Base-by-base conservation (phyloP, 305 asterid genomes). In the Fraxinus dipetala region DNA sequence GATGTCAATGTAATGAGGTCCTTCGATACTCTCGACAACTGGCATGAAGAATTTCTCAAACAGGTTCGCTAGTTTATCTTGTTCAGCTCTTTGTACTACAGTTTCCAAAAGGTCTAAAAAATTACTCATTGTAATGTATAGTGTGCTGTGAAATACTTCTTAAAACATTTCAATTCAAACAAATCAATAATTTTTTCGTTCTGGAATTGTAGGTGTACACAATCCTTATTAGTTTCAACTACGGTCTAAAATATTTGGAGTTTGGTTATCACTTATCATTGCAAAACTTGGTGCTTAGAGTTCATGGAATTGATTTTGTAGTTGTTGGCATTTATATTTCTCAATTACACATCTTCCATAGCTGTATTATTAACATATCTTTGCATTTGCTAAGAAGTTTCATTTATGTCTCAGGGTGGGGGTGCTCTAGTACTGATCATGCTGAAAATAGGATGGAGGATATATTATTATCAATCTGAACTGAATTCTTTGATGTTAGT, bases 31-130 rank as follows among this genome's bases (percentile, higher is more conserved):
- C 98, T 96, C 82, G 98, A 93, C 86, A 94, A 93, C 87, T 96
- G 99, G 99, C 98, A 96, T 63, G 98, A 96, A 88, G 99, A 96
- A 84, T 96, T 96, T 90, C 98, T 96, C 85, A 96, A 93, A 86
- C 99, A 96, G 99, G 99, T 96, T 81, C 48, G 88, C 73, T 26
- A 65, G 6, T 26, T 65, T 65, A 24, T 63, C 32, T 24, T 63
- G 72, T 65, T 65, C 31, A 65, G 73, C 28, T 65, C 73, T 28
- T 67, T 67, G 9, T 67, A 30, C 36, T 67, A 11, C 11, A 67
- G 74, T 63, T 22, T 10, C 22, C 9, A n/a, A n/a, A n/a, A 16
- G 63, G 24, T 51, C 59, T n/a, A 51, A 51, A 51, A 16, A n/a
- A n/a, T 5, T n/a, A 16, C 63, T 51, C 8, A 0, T n/a, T 51